Evolutionary conservation across 75 land plant species (phyloP), one percentile per base, ranked within the genome.

Genomic region (Ceratopteris richardii): DNA sequence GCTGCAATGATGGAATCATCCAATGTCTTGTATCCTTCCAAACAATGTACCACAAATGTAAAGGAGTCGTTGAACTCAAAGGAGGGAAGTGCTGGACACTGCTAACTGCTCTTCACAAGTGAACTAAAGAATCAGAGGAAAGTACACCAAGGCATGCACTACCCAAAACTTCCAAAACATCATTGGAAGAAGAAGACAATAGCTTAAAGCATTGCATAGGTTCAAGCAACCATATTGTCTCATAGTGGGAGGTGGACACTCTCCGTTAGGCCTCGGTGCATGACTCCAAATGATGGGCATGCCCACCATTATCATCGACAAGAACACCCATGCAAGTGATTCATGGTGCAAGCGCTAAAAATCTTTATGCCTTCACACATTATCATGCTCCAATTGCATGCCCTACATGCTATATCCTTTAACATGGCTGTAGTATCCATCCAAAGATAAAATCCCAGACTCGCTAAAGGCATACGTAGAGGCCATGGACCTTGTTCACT

Each of bases 191-290:
- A n/a, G n/a, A n/a, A n/a, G n/a, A n/a, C n/a, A n/a, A n/a, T n/a
- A n/a, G n/a, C n/a, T n/a, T n/a, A n/a, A n/a, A n/a, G n/a, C n/a
- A n/a, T n/a, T n/a, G n/a, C n/a, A n/a, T n/a, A n/a, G n/a, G n/a
- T n/a, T n/a, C n/a, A n/a, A n/a, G n/a, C n/a, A n/a, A 14, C 42
- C 42, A 14, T n/a, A 59, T 23, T 59, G 61, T 20, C 22, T 59
- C 18, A 40, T 59, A 3, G 61, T 59, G 17, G 61, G 61, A 40
- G 41, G 61, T 6, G 61, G 61, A 21, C 61, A 59, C 10, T 51
- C 55, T 4, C 52, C 52, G 13, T n/a, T n/a, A n/a, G n/a, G n/a
- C n/a, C n/a, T n/a, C n/a, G n/a, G n/a, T n/a, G n/a, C n/a, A n/a
- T n/a, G 40, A 37, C 41, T 7, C 16, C 22, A 51, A 37, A 4